Evolutionary conservation across 164 flowering plant species (phyloP), one percentile per base, ranked within the genome.

Genomic region (Akebia trifoliata): DNA sequence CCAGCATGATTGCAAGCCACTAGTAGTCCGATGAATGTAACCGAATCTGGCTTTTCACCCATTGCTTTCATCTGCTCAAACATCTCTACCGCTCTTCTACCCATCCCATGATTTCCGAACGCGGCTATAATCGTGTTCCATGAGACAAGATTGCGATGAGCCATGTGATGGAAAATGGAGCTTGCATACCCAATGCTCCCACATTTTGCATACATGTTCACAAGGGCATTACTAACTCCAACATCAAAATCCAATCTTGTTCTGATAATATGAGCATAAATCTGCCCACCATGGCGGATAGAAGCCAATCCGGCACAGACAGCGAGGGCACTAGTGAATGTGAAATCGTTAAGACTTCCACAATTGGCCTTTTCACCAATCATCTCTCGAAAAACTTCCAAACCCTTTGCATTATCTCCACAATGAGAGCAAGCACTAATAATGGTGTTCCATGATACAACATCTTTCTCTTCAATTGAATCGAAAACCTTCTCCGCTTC

Each of bases 171-270:
- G 53, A 85, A 88, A 24, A 78, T 35, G 8, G 45, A 35, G 29
- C 46, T 63, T 21, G 86, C 82, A 54, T 70, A 61, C 48, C 43
- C 53, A 47, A 88, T 74, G 26, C 60, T 71, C 25, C 96, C 96
- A 52, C 92, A 83, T 71, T 85, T 85, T 10, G 96, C 84, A 64
- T 88, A 88, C 92, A 88, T 85, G 70, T 83, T 79, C 8, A 81
- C 64, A 56, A 88, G 83, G 10, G 86, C 88, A 69, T 85, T 88
- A 22, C 65, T 69, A 43, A 83, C 81, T 50, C 77, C 90, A 18
- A 67, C 59, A 68, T 88, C 92, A 28, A 64, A 52, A 43, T 57
- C 43, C 11, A 37, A 38, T 40, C 62, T 72, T 31, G 69, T 78
- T 61, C 90, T 70, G 17, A 79, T 67, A 31, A 83, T 56, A 67